Evolutionary conservation across 768 basidiomycete genomes (phyloP).

Genomic region (Boletales sp.): DNA sequence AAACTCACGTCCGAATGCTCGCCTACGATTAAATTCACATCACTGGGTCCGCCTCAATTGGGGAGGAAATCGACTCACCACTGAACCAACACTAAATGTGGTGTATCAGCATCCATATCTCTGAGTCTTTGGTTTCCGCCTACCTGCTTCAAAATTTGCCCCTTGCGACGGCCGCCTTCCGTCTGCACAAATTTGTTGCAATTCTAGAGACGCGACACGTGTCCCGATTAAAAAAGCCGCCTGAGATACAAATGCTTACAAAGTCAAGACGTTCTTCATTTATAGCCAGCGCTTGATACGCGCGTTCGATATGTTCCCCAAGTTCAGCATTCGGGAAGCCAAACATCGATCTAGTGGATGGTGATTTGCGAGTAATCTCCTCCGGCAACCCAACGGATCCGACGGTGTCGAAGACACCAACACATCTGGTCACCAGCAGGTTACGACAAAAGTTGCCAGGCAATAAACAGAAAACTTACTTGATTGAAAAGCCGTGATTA

Average conservation of each 20-base stretch:
- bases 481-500: slow-evolving; percentile 52
- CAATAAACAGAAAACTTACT: slow-evolving; percentile 38
- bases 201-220: slow-evolving; percentile 33
- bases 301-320: slow-evolving; percentile 60
- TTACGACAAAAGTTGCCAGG: slow-evolving; percentile 2
- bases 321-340: slow-evolving; percentile 61
- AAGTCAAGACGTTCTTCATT: slow-evolving; percentile 68
- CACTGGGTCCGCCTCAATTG: not conserved
- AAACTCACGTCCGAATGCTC: slow-evolving; percentile 24
- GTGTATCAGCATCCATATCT: slow-evolving; percentile 5
- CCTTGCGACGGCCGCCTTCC: slow-evolving; percentile 45
- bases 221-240: not conserved
- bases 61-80: slow-evolving; percentile 36
- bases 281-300: slow-evolving; percentile 68
- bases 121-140: slow-evolving; percentile 5
- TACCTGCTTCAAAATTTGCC: slow-evolving; percentile 63
- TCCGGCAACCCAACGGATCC: slow-evolving; percentile 68
- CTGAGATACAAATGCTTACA: slow-evolving; percentile 36
- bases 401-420: slow-evolving; percentile 81
- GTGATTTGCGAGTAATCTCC: slow-evolving; percentile 48
- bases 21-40: slow-evolving; percentile 19
- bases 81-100: slow-evolving; percentile 62
- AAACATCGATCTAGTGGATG: slow-evolving; percentile 49
- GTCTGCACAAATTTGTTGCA: slow-evolving; percentile 65
- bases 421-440: slow-evolving; percentile 38